Evolutionary conservation across 345 rosid species (phyloP).

Genomic region (Carallia brachiata): DNA sequence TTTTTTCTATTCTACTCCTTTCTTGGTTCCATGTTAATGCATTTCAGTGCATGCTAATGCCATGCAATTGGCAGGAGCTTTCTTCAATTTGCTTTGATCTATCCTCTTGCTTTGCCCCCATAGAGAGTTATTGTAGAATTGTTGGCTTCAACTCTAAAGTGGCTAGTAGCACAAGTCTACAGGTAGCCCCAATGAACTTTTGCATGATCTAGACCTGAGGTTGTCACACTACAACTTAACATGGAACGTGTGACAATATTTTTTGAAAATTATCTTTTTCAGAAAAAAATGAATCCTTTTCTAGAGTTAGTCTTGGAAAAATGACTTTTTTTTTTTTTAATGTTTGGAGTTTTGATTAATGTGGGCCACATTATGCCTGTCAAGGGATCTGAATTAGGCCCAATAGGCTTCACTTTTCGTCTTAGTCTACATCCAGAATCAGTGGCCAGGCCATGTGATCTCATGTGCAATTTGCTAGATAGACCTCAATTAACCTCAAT

Average conservation of each 20-base stretch:
- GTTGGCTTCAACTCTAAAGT: slow-evolving; percentile 22
- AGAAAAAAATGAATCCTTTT: no score
- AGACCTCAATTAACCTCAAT: neutral
- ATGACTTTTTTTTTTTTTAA: neutral
- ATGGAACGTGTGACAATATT: no score
- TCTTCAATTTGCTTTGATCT: slow-evolving; percentile 19
- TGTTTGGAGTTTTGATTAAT: neutral
- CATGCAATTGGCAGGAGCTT: slow-evolving; percentile 3
- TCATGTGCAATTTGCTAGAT: slow-evolving; percentile 32
- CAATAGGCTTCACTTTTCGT: slow-evolving; percentile 17
- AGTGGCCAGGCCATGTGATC: slow-evolving; percentile 46
- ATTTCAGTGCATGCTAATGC: neutral
- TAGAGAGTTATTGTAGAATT: slow-evolving; percentile 1
- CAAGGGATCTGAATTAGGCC: slow-evolving; percentile 17
- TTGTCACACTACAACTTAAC: neutral
- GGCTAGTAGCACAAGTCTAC: slow-evolving; percentile 8
- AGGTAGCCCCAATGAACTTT: slow-evolving; percentile 18
- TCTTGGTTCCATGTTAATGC: no score
- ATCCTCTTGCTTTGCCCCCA: slow-evolving; percentile 17
- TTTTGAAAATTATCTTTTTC: no score
- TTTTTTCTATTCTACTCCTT: neutral
- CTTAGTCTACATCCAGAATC: slow-evolving; percentile 15
- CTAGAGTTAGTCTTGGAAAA: neutral
- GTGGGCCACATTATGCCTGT: slow-evolving; percentile 19
- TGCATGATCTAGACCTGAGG: slow-evolving; percentile 21